A percentile compares a stretch with the other conserved stretches of the same genome.
Evolutionary conservation across 176 grass and related monocot genomes (phyloP).

Genomic region (Elymus sibiricus): DNA sequence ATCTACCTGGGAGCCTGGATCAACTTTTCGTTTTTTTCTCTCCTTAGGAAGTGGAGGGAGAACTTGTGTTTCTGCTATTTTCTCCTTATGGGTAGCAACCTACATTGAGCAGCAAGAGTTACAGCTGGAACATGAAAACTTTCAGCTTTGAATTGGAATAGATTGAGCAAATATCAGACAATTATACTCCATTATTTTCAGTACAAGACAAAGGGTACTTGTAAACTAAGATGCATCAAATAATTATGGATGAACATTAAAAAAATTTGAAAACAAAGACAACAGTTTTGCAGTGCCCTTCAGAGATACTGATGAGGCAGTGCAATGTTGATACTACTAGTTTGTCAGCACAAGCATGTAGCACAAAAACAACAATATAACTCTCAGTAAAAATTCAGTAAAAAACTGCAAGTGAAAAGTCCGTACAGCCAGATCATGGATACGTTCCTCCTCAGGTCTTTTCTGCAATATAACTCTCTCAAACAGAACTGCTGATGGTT

Average conservation of each 20-base stretch:
- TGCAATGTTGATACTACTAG: neutral
- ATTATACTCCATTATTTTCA: neutral
- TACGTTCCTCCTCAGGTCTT: conserved; percentile 52
- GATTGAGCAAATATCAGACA: conserved; percentile 9
- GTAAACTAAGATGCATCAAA: neutral
- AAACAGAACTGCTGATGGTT: conserved; percentile 60
- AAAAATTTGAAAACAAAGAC: neutral
- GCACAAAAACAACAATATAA: conserved; percentile 2
- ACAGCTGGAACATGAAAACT: neutral
- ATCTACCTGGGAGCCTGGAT: conserved; percentile 25
- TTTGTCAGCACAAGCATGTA: neutral
- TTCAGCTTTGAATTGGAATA: conserved; percentile 9
- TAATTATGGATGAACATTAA: neutral
- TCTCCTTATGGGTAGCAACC: conserved; percentile 54
- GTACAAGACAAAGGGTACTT: neutral
- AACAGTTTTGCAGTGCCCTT: neutral
- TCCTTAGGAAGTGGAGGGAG: conserved; percentile 30
- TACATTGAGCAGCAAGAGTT: conserved; percentile 46
- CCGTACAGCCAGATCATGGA: conserved; percentile 67
- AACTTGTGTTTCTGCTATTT: conserved; percentile 48
- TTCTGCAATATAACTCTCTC: conserved; percentile 74
- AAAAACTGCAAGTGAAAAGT: conserved; percentile 13
- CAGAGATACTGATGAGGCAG: neutral
- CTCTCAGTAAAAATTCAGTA: neutral
- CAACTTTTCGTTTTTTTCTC: conserved; percentile 35